Base-by-base conservation (phyloP, 2,329 filamentous ascomycete species). In the Colletotrichum sublineola region DNA sequence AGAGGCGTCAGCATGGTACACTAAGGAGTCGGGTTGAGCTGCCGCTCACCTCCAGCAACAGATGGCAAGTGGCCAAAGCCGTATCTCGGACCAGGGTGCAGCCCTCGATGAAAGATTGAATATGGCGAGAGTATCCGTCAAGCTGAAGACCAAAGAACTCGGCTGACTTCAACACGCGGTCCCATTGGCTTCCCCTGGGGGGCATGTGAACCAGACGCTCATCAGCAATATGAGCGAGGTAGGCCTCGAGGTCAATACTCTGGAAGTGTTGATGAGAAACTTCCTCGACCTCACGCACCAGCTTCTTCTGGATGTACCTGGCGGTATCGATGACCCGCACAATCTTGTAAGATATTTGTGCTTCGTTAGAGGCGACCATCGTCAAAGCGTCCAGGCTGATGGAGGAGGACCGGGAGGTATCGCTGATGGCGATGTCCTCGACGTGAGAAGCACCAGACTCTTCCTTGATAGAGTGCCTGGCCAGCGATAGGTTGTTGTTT, bases 111-210 rank as follows among this genome's bases (percentile, higher is more conserved):
- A 79, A 78, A 0, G 57, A n/a, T 9, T 79, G 78, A 1, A 84
- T 77, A 29, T 78, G 79, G 33, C 75, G 74, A 8, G 80, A 81
- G 24, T 84, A 83, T 4, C 78, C 76, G 69, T 79, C 81, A 20
- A 84, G 76, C 71, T 84, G 82, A 6, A 83, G 77, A 3, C 82
- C 82, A 55, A 83, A 84, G 77, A 81, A 83, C 69, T 84, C 81
- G 3, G 82, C 82, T 20, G 80, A 79, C 50, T 80, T 81, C 40
- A 84, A 75, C 1, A 84, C 82, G 1, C 80, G 79, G 67, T 84
- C 82, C 82, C 82, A 84, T 58, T 81, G 78, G 63, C 82, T 83
- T n/a, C 81, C 82, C 50, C 80, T 76, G 6, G 77, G 77, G 3
- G 82, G 82, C 81, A 84, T 84, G 64, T 83, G 82, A 20, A 82